Percentiles rank a stretch among this genome's conserved stretches.
Conservation (phyloP, 139 green algal species). For the Auxenochlorella protothecoides region DNA sequence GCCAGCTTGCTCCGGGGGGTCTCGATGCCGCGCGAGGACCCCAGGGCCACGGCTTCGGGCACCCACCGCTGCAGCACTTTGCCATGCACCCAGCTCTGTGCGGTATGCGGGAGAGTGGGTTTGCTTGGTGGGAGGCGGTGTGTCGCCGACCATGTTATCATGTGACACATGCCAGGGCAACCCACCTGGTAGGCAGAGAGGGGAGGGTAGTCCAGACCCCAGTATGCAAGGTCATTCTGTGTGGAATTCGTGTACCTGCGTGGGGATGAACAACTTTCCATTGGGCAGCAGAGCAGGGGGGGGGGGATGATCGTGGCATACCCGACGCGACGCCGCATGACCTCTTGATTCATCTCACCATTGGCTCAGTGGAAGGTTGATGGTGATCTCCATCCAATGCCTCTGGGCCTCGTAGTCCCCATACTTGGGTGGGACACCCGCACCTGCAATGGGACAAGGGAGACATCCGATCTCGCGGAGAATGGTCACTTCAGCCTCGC, state of each 20-base stretch:
- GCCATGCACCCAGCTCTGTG: slow-evolving; percentile 71
- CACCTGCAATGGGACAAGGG: slow-evolving; percentile 29
- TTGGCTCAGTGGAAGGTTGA: slow-evolving; percentile 52
- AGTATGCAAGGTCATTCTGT: slow-evolving; percentile 68
- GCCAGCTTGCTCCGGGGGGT: slow-evolving; percentile 57
- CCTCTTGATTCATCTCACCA: slow-evolving; percentile 52
- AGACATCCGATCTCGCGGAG: not conserved
- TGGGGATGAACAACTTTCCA: too few relatives aligned
- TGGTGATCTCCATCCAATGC: slow-evolving; percentile 98
- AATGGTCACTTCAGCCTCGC: not conserved
- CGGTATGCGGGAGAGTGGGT: not conserved
- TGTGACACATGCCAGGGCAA: not conserved
- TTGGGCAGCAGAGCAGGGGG: too few relatives aligned
- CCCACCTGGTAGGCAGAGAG: slow-evolving; percentile 85
- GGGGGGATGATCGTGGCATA: too few relatives aligned
- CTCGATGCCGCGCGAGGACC: slow-evolving; percentile 68
- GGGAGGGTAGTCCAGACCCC: slow-evolving; percentile 96
- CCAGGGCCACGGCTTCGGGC: slow-evolving; percentile 61
- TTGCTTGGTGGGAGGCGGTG: not conserved
- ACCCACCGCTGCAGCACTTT: slow-evolving; percentile 53
- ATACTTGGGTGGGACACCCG: slow-evolving; percentile 60
- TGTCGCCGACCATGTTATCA: not conserved
- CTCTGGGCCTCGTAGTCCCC: slow-evolving; percentile 97
- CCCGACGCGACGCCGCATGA: too few relatives aligned
- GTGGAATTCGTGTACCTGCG: slow-evolving; percentile 32